phyloP scores from a whole-genome alignment of 305 asterid genomes.

The Fraxinus nigra region DNA sequence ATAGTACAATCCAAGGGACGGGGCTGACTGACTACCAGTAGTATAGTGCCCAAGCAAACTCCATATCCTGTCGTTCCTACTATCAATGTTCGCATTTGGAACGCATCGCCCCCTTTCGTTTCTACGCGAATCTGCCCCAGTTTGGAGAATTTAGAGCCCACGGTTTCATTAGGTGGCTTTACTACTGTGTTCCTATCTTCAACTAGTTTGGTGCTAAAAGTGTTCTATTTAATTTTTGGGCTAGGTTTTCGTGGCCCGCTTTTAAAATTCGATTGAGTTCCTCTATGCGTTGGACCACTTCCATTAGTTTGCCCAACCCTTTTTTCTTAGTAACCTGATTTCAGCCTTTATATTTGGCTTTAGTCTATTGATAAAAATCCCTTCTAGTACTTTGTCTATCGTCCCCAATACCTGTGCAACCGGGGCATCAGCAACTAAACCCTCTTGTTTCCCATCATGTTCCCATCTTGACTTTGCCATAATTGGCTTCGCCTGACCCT shows the following conservation, averaged over 20 bases:
- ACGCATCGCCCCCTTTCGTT: not conserved
- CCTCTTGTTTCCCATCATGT: no score
- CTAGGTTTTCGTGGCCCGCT: not conserved
- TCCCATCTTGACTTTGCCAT: not conserved
- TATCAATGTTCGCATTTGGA: not conserved
- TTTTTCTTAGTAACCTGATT: not conserved
- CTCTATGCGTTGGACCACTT: not conserved
- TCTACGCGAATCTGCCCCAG: not conserved
- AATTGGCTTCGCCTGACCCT: not conserved
- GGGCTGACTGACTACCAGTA: not conserved
- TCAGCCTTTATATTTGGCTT: not conserved
- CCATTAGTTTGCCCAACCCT: not conserved
- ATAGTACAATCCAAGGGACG: not conserved
- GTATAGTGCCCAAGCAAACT: not conserved
- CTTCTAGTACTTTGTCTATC: no score
- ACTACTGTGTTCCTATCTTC: not conserved
- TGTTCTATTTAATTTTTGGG: not conserved
- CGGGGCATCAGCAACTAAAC: no score
- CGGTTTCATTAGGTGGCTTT: not conserved
- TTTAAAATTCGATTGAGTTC: not conserved
- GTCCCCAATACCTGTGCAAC: no score
- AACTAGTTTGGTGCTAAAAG: not conserved
- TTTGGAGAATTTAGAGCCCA: not conserved
- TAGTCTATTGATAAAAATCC: no score
- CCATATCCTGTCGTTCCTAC: not conserved